These are phyloP conservation scores for Brasilioporus rufonigricans DNA, from an alignment of 768 basidiomycete species.

Conservation along the genomic window DNA sequence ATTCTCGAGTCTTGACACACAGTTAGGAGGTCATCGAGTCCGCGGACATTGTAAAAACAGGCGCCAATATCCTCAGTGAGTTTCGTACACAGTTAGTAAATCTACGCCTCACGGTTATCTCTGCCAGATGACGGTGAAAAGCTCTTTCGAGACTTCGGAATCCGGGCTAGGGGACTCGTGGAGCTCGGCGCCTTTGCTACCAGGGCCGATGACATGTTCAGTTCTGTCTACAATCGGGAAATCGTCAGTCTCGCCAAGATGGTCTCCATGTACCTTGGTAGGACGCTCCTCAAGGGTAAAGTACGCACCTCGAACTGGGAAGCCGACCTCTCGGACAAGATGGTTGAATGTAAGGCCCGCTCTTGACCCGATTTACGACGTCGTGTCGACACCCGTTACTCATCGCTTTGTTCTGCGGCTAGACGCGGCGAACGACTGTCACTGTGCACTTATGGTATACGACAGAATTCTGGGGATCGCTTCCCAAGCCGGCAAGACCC, in stretches of 20 bases:
- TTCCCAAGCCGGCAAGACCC: constrained; percentile 8
- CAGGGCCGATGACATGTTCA: constrained; percentile 38
- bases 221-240: constrained; percentile 31
- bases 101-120: not conserved
- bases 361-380: not conserved
- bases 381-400: not conserved
- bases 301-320: constrained; percentile 52
- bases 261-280: constrained; percentile 40
- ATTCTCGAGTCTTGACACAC: not conserved
- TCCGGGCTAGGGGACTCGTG: constrained; percentile 40
- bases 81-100: not conserved
- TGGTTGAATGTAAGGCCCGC: constrained; percentile 36
- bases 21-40: constrained; percentile 45
- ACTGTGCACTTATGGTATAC: constrained; percentile 46
- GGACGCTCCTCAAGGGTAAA: constrained; percentile 41
- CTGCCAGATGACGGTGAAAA: constrained; percentile 47
- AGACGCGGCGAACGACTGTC: constrained; percentile 55
- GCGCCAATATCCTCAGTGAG: constrained; percentile 49
- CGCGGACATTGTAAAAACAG: constrained; percentile 40
- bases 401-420: not conserved
- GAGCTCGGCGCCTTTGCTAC: constrained; percentile 46
- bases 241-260: constrained; percentile 45
- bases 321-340: constrained; percentile 32
- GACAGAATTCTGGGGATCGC: constrained; percentile 36
- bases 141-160: constrained; percentile 45